Conservation (phyloP, 2,329 filamentous ascomycete species). For the Colletotrichum eremochloae region DNA sequence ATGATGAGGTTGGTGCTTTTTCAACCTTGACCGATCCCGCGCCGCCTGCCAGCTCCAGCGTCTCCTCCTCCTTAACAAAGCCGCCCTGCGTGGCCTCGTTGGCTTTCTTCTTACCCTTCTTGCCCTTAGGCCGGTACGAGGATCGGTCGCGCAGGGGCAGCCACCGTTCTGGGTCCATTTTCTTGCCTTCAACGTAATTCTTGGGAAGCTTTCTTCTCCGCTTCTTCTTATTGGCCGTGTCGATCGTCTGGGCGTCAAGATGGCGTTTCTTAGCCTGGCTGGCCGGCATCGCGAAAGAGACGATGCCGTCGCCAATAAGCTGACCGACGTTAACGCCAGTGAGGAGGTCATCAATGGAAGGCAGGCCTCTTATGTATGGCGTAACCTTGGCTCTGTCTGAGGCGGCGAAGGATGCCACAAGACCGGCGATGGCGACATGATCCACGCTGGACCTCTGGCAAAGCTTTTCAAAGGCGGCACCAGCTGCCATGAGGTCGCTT, state of each 20-base stretch:
- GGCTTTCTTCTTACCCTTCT: constrained; percentile 89
- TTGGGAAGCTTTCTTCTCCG: constrained; percentile 76
- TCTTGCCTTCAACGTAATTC: constrained; percentile 81
- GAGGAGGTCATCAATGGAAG: constrained; percentile 73
- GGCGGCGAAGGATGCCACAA: constrained; percentile 85
- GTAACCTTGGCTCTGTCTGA: constrained; percentile 69
- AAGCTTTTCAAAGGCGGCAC: constrained; percentile 82
- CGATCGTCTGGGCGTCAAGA: constrained; percentile 45
- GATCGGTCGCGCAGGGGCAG: constrained; percentile 90
- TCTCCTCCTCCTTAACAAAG: constrained; percentile 80
- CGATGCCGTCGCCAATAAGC: constrained; percentile 77
- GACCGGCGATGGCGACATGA: constrained; percentile 79
- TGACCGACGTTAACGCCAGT: constrained; percentile 70
- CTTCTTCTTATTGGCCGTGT: constrained; percentile 57
- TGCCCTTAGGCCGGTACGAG: constrained; percentile 89
- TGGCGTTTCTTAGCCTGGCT: constrained; percentile 63
- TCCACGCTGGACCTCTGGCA: constrained; percentile 76
- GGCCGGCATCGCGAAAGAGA: constrained; percentile 58
- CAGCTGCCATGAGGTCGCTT: constrained; percentile 78
- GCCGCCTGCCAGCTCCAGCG: constrained; percentile 72
- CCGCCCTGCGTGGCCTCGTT: constrained; percentile 88
- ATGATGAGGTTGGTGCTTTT: constrained; percentile 60
- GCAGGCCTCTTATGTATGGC: constrained; percentile 68
- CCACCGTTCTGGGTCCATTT: constrained; percentile 92
- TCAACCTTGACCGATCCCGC: constrained; percentile 75